Evolutionary conservation across 139 green algal species (phyloP).

Genomic region (Protoeuglena noctilucae): DNA sequence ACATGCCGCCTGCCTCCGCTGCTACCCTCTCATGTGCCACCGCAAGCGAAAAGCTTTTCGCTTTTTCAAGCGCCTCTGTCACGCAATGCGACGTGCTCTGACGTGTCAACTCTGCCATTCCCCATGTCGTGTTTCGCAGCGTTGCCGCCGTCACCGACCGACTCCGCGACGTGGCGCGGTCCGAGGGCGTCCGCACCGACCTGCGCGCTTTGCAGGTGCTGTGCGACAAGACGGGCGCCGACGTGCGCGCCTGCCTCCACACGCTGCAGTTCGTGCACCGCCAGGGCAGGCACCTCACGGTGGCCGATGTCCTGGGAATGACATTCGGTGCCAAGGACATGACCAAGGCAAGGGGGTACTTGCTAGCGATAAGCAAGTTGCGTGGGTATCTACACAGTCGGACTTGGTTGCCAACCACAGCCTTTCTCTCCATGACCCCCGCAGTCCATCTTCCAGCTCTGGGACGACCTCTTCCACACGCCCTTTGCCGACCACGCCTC

Average conservation of each 20-base stretch:
- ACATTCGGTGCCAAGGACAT: slow-evolving; percentile 62
- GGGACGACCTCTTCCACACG: slow-evolving; percentile 27
- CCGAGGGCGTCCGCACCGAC: slow-evolving; percentile 26
- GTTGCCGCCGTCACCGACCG: too few relatives aligned
- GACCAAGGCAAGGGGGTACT: slow-evolving; percentile 26
- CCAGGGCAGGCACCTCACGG: not conserved
- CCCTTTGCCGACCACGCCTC: slow-evolving; percentile 2
- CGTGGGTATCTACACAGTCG: too few relatives aligned
- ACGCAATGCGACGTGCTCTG: not conserved
- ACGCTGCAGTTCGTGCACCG: slow-evolving; percentile 68
- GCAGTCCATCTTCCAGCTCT: slow-evolving; percentile 52
- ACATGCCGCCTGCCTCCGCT: slow-evolving; percentile 8
- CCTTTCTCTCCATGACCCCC: too few relatives aligned
- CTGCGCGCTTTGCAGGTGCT: slow-evolving; percentile 32
- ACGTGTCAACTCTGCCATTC: not conserved
- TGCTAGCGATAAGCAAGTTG: too few relatives aligned
- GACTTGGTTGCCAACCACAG: too few relatives aligned
- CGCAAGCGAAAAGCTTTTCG: not conserved
- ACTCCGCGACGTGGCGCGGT: slow-evolving; percentile 34
- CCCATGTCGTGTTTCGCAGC: too few relatives aligned
- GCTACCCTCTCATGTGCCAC: not conserved
- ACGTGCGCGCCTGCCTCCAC: slow-evolving; percentile 86
- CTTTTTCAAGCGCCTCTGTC: too few relatives aligned
- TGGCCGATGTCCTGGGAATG: slow-evolving; percentile 21
- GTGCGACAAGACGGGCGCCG: slow-evolving; percentile 32